phyloP scores from a whole-genome alignment of 495 filamentous ascomycete genomes.

The Pyrenula massariospora region DNA sequence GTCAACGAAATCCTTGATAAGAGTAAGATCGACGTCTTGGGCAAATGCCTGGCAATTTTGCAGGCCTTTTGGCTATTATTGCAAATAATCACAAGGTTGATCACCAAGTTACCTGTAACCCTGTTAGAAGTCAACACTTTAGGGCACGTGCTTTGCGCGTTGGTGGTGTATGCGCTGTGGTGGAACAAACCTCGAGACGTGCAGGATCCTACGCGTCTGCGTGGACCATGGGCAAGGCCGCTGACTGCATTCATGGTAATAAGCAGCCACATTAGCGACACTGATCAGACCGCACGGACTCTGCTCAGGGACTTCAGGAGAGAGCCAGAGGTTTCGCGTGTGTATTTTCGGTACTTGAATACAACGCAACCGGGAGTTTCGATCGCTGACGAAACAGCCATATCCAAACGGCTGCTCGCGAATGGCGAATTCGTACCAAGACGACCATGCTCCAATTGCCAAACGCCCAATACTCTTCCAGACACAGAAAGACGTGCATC shows the following conservation, averaged over 20 bases:
- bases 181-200: conserved; percentile 22
- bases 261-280: conserved; percentile 3
- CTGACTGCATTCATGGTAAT: conserved; percentile 8
- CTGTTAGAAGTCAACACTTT: conserved; percentile 21
- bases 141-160: conserved; percentile 18
- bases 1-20: conserved; percentile 14
- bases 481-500: background rate
- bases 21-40: conserved; percentile 18
- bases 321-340: background rate
- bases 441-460: background rate
- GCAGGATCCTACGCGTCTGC: conserved; percentile 9
- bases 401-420: background rate
- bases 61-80: conserved; percentile 22
- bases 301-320: background rate
- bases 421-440: background rate
- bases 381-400: background rate
- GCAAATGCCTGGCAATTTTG: conserved; percentile 16
- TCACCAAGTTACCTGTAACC: conserved; percentile 9
- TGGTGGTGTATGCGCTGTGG: conserved; percentile 22
- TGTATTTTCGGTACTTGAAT: background rate
- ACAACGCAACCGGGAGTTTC: background rate
- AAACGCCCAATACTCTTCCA: background rate
- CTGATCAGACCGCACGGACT: background rate
- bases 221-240: background rate
- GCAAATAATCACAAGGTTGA: conserved; percentile 11